Percentiles rank a stretch among this genome's conserved stretches.
These are phyloP conservation scores for Xylariaceae sp. DNA, from an alignment of 2,329 filamentous ascomycete species.

Conservation along the genomic window DNA sequence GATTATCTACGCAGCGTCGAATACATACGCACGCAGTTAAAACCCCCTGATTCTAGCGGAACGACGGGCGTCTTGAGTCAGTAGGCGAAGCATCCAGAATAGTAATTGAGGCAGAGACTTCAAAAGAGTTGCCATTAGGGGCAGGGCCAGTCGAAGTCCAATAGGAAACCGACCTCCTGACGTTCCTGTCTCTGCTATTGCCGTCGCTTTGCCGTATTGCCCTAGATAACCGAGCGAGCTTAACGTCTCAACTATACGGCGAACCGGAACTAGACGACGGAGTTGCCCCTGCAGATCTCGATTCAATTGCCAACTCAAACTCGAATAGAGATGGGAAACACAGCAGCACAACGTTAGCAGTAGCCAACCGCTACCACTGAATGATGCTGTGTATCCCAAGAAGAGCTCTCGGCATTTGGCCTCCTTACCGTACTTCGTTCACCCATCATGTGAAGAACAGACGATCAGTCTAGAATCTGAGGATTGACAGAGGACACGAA, in stretches of 20 bases:
- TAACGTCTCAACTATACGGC: background rate
- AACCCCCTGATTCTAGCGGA: no score
- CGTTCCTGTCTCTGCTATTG: no score
- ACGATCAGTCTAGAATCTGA: slow-evolving; percentile 25
- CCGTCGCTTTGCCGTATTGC: no score
- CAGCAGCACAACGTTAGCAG: background rate
- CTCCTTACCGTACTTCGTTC: slow-evolving; percentile 21
- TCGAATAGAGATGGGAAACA: background rate
- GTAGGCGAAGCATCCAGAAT: no score
- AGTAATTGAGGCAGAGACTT: no score
- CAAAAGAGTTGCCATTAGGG: no score
- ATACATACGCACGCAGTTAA: background rate
- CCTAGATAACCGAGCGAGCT: background rate
- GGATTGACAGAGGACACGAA: slow-evolving; percentile 27
- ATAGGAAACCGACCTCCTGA: no score
- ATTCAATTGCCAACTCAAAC: background rate
- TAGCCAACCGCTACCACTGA: background rate
- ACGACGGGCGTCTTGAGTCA: no score
- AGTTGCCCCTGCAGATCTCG: background rate
- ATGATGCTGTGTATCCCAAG: background rate
- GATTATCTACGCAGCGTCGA: background rate
- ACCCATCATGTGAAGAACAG: slow-evolving; percentile 20
- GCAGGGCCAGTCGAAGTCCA: no score
- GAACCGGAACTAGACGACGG: background rate
- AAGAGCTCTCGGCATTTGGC: slow-evolving; percentile 5